Evolutionary conservation across 192 early-diverging fungal species (phyloP), one percentile per base, ranked within the genome.

Genomic region (Coemansia sp.): DNA sequence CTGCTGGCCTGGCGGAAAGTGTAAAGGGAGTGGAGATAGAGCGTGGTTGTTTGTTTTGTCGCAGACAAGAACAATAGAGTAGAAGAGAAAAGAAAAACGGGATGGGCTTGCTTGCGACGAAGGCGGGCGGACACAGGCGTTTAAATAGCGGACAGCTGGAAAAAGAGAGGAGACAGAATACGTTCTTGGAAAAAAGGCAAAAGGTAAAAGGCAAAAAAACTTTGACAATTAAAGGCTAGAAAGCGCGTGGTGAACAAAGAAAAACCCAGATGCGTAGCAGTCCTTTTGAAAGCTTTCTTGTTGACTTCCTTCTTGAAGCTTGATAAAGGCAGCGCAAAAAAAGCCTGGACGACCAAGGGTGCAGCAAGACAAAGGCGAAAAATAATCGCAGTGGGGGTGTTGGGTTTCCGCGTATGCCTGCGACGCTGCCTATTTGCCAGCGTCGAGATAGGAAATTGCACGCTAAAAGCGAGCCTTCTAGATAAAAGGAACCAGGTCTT

Each of bases 21-120:
- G 22, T 25, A 25, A 25, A 25, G 22, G 42, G 22, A 28, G 11
- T 36, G 36, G 58, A 60, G 33, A 60, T 25, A 22, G 34, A 36
- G 58, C 32, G 58, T 18, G 34, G 38, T 11, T 33, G 55, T 29
- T 32, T 56, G 55, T 29, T 32, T 42, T 60, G 58, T 60, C 58
- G 20, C 58, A 60, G 58, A 60, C 58, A 60, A 60, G 58, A 60
- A 60, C 58, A 60, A 60, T 60, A 22, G 36, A 20, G 12, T n/a
- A 33, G 18, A 42, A 60, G 25, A 30, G 22, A 54, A 36, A 60
- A 60, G 18, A 60, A 8, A 34, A 36, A 22, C 22, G 58, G 34
- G 22, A 54, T 22, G 51, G 25, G 29, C 25, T 45, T 5, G 42
- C 42, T 45, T 16, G 42, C 7, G 58, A 60, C 58, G 58, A 28